Evolutionary conservation across 176 grass and related monocot genomes (phyloP).

Genomic region (Carex cristatella): DNA sequence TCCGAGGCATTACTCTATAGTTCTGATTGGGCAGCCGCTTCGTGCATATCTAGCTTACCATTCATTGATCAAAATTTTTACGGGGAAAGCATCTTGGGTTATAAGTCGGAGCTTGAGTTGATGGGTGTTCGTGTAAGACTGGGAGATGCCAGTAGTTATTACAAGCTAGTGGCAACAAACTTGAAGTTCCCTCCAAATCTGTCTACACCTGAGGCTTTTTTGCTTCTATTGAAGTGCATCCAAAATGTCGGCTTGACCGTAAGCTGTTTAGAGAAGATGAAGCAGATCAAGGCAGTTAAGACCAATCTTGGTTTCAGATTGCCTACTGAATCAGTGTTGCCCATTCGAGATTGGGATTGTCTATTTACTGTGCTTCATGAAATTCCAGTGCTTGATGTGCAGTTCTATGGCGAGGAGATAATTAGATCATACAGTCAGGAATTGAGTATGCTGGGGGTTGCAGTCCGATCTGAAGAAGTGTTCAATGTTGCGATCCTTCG

Average conservation of each 20-base stretch:
- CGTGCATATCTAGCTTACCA: slow-evolving; percentile 37
- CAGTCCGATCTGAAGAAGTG: slow-evolving; percentile 27
- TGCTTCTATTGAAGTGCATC: slow-evolving; percentile 53
- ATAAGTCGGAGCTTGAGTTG: slow-evolving; percentile 51
- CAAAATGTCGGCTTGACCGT: background rate
- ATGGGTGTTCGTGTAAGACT: slow-evolving; percentile 43
- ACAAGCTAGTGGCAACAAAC: slow-evolving; percentile 40
- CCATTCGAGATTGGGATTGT: slow-evolving; percentile 37
- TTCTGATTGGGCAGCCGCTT: slow-evolving; percentile 35
- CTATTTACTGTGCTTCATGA: slow-evolving; percentile 33
- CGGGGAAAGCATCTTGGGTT: slow-evolving; percentile 27
- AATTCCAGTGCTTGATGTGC: slow-evolving; percentile 44
- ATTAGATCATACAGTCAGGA: slow-evolving; percentile 39
- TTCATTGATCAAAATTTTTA: slow-evolving; percentile 55
- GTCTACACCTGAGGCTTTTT: slow-evolving; percentile 35
- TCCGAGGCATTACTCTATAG: slow-evolving; percentile 34
- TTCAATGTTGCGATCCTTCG: slow-evolving; percentile 24
- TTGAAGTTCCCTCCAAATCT: slow-evolving; percentile 38
- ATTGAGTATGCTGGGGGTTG: slow-evolving; percentile 35
- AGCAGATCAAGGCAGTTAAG: slow-evolving; percentile 40
- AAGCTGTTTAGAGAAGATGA: slow-evolving; percentile 33
- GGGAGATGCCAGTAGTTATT: slow-evolving; percentile 29
- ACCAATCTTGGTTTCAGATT: slow-evolving; percentile 49
- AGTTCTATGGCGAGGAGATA: slow-evolving; percentile 37
- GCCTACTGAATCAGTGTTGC: slow-evolving; percentile 43